Evolutionary conservation across 345 rosid species (phyloP).

Genomic region (Litchi chinensis): DNA sequence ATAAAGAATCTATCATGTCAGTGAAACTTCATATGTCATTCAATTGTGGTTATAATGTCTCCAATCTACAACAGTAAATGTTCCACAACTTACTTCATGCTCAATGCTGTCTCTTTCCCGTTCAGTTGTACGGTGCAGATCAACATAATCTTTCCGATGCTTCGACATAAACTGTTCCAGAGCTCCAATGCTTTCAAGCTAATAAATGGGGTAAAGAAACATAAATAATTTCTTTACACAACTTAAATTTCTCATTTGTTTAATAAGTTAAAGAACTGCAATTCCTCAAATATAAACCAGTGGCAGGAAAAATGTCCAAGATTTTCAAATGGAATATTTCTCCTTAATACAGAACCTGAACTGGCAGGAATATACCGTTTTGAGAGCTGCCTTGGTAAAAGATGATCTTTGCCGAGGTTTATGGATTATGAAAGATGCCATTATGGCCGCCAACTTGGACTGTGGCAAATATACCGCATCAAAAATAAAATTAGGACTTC

Average conservation of each 20-base stretch:
- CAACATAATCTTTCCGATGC: conserved; percentile 86
- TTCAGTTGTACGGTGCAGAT: conserved; percentile 76
- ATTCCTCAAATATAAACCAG: not conserved
- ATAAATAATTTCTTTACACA: not conserved
- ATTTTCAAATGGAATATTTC: not conserved
- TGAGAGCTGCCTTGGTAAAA: conserved; percentile 65
- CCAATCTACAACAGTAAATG: conserved; percentile 15
- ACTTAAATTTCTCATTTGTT: not conserved
- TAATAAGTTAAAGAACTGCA: not conserved
- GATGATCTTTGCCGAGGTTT: conserved; percentile 63
- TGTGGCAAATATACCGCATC: conserved; percentile 13
- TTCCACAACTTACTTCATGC: conserved; percentile 67
- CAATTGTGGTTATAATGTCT: not conserved
- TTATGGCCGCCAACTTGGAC: conserved; percentile 72
- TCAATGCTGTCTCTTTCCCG: conserved; percentile 92
- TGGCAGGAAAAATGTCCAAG: not conserved
- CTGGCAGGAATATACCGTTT: conserved; percentile 49
- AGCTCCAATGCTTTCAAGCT: conserved; percentile 77
- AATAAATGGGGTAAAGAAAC: conserved; percentile 1
- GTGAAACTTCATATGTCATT: not conserved
- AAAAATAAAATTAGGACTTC: not conserved
- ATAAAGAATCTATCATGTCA: not conserved
- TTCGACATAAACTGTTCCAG: conserved; percentile 73
- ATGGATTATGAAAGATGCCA: conserved; percentile 89
- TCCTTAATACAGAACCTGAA: not conserved